These are phyloP conservation scores for Cladosporium sp. DNA, from an alignment of 2,329 filamentous ascomycete genomes.

Conservation along the genomic window DNA sequence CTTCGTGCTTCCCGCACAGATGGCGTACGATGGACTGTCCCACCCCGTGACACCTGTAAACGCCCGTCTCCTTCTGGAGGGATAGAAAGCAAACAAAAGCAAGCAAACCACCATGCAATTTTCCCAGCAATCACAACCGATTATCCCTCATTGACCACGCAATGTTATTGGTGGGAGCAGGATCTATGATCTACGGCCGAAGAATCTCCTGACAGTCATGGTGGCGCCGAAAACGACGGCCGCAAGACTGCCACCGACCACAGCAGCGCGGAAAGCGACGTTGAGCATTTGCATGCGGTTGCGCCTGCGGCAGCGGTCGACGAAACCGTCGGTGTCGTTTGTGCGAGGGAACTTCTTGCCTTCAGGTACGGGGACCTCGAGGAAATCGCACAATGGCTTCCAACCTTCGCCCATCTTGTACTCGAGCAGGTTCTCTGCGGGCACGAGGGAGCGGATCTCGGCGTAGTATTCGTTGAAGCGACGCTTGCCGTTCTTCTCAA, in stretches of 20 bases:
- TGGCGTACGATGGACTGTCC: background rate
- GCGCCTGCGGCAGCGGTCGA: conserved; percentile 53
- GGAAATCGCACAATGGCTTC: conserved; percentile 56
- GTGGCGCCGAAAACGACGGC: conserved; percentile 42
- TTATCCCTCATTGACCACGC: background rate
- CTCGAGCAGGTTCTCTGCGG: conserved; percentile 53
- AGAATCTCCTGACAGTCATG: conserved; percentile 38
- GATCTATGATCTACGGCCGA: conserved; percentile 25
- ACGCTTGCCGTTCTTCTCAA: conserved; percentile 64
- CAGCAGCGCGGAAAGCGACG: conserved; percentile 52
- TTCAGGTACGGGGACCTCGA: conserved; percentile 52
- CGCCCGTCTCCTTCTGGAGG: background rate
- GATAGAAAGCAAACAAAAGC: background rate
- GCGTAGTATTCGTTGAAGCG: conserved; percentile 60
- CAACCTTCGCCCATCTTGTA: conserved; percentile 57
- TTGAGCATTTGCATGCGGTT: conserved; percentile 60
- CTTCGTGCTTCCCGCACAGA: background rate
- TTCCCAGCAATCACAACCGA: background rate
- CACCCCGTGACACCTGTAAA: background rate
- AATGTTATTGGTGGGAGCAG: background rate
- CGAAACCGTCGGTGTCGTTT: conserved; percentile 57
- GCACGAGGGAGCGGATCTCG: conserved; percentile 49
- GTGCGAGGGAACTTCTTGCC: conserved; percentile 52
- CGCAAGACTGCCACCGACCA: conserved; percentile 51
- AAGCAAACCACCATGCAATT: background rate